Evolutionary conservation across 2,329 filamentous ascomycete species (phyloP).

Genomic region (Phialocephala sp.): DNA sequence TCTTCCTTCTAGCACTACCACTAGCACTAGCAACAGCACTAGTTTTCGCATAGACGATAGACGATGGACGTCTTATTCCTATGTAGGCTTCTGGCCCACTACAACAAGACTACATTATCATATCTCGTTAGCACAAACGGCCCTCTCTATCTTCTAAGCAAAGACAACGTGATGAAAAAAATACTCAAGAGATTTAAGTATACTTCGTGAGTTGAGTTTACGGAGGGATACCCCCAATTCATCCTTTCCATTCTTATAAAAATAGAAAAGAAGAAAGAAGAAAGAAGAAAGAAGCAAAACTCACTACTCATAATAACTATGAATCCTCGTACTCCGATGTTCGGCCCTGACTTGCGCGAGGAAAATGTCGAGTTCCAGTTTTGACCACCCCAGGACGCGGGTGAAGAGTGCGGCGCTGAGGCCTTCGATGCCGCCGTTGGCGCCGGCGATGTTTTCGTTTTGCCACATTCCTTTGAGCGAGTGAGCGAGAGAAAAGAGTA

Average conservation of each 20-base stretch:
- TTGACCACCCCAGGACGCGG: conserved; percentile 30
- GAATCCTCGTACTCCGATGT: conserved; percentile 26
- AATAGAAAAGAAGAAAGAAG: too few relatives aligned
- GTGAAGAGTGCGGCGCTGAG: conserved; percentile 32
- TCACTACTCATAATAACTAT: conserved; percentile 30
- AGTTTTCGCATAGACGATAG: too few relatives aligned
- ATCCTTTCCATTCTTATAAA: too few relatives aligned
- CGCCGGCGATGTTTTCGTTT: conserved; percentile 16
- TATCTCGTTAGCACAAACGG: background rate
- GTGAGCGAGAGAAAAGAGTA: too few relatives aligned
- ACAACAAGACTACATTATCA: conserved; percentile 19
- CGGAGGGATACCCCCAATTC: too few relatives aligned
- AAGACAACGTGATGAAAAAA: too few relatives aligned
- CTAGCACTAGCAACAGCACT: too few relatives aligned
- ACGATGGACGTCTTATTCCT: too few relatives aligned
- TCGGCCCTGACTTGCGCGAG: conserved; percentile 27
- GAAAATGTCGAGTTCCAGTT: conserved; percentile 31
- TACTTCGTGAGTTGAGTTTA: too few relatives aligned
- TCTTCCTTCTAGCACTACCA: too few relatives aligned
- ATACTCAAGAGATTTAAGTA: too few relatives aligned
- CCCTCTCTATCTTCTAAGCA: too few relatives aligned
- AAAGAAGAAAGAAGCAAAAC: background rate
- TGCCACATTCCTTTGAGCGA: conserved; percentile 17
- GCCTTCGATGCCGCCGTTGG: conserved; percentile 25
- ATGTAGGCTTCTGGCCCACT: conserved; percentile 20